phyloP scores from a whole-genome alignment of 805 yeast genomes.

The Ogataea chonburiensis region DNA sequence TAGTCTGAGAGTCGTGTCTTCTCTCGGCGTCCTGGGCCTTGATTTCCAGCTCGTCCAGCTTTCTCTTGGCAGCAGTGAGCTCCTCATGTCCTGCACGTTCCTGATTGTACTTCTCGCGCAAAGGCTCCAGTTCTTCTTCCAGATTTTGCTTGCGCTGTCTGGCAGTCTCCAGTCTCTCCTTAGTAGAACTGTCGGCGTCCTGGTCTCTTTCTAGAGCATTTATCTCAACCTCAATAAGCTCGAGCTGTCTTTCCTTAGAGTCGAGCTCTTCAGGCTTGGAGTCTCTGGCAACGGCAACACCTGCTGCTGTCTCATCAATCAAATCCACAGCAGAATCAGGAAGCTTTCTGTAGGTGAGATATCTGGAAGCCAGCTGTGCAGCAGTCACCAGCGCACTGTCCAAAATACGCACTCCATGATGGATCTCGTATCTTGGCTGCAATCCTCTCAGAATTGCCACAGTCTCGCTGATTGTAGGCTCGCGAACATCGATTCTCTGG shows the following conservation, averaged over 20 bases:
- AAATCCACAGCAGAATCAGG: constrained; percentile 98
- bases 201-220: constrained; percentile 95
- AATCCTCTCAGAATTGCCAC: constrained; percentile 95
- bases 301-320: constrained; percentile 94
- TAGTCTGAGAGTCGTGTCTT: constrained; percentile 89
- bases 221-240: constrained; percentile 90
- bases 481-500: constrained; percentile 95
- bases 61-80: constrained; percentile 83
- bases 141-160: constrained; percentile 75
- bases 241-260: constrained; percentile 87
- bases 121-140: constrained; percentile 81
- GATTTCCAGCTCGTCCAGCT: constrained; percentile 85
- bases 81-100: constrained; percentile 92
- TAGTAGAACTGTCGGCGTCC: constrained; percentile 78
- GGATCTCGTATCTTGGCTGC: constrained; percentile 93
- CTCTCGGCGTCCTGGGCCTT: constrained; percentile 97
- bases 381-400: constrained; percentile 94
- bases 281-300: constrained; percentile 97
- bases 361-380: constrained; percentile 91
- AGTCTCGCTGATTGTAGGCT: constrained; percentile 89
- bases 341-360: constrained; percentile 88
- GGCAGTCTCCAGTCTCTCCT: constrained; percentile 81
- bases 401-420: constrained; percentile 94
- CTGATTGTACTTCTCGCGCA: constrained; percentile 78
- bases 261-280: constrained; percentile 97